Percentiles rank a stretch among this genome's conserved stretches.
Conservation (phyloP, 257 asterid species). For the Osmanthus fragrans region DNA sequence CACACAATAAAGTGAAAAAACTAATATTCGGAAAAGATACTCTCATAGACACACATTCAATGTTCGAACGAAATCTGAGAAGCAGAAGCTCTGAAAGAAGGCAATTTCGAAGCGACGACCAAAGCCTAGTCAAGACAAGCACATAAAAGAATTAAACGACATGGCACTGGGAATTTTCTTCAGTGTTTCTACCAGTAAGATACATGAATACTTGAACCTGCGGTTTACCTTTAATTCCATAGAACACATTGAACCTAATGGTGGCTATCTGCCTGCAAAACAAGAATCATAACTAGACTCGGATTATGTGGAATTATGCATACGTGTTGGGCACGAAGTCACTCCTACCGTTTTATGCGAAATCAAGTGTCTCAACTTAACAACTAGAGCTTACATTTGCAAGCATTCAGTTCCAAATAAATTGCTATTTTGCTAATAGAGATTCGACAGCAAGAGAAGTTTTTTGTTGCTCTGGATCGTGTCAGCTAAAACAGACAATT, state of each 20-base stretch:
- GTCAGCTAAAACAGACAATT: constrained; percentile 8
- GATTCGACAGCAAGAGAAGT: constrained; percentile 13
- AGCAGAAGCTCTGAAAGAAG: too few species aligned
- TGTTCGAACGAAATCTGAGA: too few species aligned
- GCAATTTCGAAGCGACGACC: neutral
- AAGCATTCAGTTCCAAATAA: neutral
- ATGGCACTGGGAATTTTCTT: neutral
- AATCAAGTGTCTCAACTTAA: neutral
- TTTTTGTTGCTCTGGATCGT: constrained; percentile 11
- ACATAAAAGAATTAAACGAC: neutral
- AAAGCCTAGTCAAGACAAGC: neutral
- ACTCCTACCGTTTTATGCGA: neutral
- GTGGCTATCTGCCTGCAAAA: neutral
- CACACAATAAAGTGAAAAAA: too few species aligned
- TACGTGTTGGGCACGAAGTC: neutral
- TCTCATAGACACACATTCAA: too few species aligned
- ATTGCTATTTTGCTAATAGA: neutral
- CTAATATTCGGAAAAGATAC: too few species aligned
- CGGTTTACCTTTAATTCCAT: too few species aligned
- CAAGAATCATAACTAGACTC: neutral
- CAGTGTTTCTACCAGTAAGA: neutral
- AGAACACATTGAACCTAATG: neutral
- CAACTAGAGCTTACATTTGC: neutral
- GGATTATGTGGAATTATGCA: neutral
- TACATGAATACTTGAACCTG: neutral